Conservation (phyloP, 495 filamentous ascomycete species). For the Saxophila tyrrhenica region DNA sequence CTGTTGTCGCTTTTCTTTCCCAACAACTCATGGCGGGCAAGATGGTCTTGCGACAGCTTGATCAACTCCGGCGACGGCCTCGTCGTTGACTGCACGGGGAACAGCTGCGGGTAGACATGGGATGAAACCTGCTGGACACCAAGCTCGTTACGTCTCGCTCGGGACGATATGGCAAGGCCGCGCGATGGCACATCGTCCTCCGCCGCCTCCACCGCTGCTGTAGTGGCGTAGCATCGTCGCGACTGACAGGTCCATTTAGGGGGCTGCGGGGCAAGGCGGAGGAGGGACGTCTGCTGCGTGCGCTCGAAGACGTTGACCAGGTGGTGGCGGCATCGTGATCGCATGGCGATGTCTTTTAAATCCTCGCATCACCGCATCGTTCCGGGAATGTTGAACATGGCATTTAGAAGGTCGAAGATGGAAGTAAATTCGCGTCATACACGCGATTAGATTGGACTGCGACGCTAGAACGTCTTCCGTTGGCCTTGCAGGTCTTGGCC, state of each 20-base stretch:
- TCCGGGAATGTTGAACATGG: not conserved
- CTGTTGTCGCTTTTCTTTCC: conserved; percentile 74
- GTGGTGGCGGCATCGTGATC: conserved; percentile 15
- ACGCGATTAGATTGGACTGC: not conserved
- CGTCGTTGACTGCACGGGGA: conserved; percentile 45
- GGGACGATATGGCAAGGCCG: conserved; percentile 33
- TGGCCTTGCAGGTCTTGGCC: not conserved
- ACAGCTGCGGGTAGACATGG: conserved; percentile 73
- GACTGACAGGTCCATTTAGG: conserved; percentile 7
- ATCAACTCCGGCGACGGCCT: conserved; percentile 59
- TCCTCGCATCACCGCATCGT: not conserved
- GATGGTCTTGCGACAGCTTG: conserved; percentile 66
- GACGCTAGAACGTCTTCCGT: not conserved
- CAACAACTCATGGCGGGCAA: conserved; percentile 75
- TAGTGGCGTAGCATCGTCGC: conserved; percentile 11
- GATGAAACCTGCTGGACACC: conserved; percentile 85
- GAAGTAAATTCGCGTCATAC: not conserved
- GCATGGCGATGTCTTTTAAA: conserved; percentile 7
- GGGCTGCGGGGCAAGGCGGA: conserved; percentile 5
- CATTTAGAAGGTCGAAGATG: not conserved
- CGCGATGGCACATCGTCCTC: not conserved
- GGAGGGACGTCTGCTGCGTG: conserved; percentile 18
- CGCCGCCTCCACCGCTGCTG: not conserved
- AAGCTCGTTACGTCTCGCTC: conserved; percentile 75
- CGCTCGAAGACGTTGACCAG: conserved; percentile 14